Base-by-base conservation (phyloP, 208 protist species). In the Herpetomonas samuelpessoai region DNA sequence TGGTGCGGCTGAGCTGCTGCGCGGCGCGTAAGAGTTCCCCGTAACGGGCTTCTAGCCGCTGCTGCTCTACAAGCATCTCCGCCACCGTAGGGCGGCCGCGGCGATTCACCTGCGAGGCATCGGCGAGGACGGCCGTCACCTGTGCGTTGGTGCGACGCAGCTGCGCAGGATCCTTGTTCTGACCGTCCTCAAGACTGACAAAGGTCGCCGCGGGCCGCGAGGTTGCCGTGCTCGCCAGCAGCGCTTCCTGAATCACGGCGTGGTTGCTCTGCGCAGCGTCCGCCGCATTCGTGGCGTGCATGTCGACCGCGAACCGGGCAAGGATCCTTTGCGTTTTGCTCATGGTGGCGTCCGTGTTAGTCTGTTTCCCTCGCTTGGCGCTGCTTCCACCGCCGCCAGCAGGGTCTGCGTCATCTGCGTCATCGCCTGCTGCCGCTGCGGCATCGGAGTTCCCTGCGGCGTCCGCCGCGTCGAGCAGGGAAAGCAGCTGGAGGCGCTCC, bases 401-500 rank as follows among this genome's bases (percentile, higher is more conserved):
- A 6, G 9, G 9, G 9, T 6, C 35, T 14, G 14, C 35, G 35
- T 41, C 35, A 41, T 18, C 35, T 6, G 35, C 24, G 51, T 61
- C 56, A 61, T 61, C 24, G 41, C 41, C 28, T 28, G 44, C 39
- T 28, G 27, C 41, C 48, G 6, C 45, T 0, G 31, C 16, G 0
- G 38, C n/a, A 19, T 25, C 62, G n/a, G 28, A 55, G 3, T 56
- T 62, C 9, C 64, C 65, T 0, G 62, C 68, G 1, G 81, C 62
- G 0, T 54, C 72, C 12, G 67, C 74, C 2, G 81, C 73, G 50
- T 92, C 82, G 9, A 97, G 73, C 3, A 95, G 66, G 10, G 50
- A 67, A 28, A 97, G 79, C 26, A 97, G 83, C 75, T 93, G 85
- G 22, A 97, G 80, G n/a, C 88, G 88, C 78, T 95, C 87, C 41